A percentile compares a stretch with the other conserved stretches of the same genome.
Conservation (phyloP, 73 alveolate species). For the Uronychia setigera region DNA sequence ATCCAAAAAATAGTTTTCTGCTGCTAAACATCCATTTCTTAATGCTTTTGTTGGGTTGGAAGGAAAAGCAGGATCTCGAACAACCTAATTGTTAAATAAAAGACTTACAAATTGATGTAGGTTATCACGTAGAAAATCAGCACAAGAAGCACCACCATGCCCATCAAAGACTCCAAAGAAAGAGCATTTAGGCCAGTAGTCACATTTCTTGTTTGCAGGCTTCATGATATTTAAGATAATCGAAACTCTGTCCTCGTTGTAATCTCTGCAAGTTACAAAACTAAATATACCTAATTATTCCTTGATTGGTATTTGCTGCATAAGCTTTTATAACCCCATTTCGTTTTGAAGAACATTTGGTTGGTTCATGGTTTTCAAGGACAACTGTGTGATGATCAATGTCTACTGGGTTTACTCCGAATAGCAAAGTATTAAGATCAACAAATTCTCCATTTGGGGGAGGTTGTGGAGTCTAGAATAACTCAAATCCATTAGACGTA, state of each 20-base stretch:
- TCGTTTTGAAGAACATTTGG: conserved; percentile 46
- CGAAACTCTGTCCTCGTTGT: conserved; percentile 74
- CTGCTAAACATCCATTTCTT: conserved; percentile 68
- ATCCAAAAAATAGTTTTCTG: conserved; percentile 77
- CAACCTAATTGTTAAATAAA: neutral
- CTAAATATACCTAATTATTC: conserved; percentile 35
- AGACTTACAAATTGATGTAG: conserved; percentile 51
- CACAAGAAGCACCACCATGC: conserved; percentile 73
- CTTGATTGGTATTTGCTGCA: conserved; percentile 74
- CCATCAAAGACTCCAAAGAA: conserved; percentile 76
- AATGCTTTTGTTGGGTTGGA: conserved; percentile 71
- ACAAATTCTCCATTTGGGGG: neutral
- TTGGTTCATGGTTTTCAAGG: conserved; percentile 40
- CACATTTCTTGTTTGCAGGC: conserved; percentile 54
- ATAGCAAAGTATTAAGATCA: conserved; percentile 40
- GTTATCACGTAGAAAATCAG: conserved; percentile 70
- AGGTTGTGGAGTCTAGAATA: conserved; percentile 27
- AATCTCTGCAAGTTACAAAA: conserved; percentile 32
- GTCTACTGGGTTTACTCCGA: conserved; percentile 31
- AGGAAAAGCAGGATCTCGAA: conserved; percentile 72
- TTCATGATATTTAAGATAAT: conserved; percentile 67
- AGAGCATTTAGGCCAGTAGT: conserved; percentile 73
- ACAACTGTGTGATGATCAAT: conserved; percentile 40
- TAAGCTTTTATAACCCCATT: conserved; percentile 62
- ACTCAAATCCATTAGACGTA: too few species aligned